These are phyloP conservation scores for Quercus robur DNA, from an alignment of 306 rosid species.

Conservation along the genomic window DNA sequence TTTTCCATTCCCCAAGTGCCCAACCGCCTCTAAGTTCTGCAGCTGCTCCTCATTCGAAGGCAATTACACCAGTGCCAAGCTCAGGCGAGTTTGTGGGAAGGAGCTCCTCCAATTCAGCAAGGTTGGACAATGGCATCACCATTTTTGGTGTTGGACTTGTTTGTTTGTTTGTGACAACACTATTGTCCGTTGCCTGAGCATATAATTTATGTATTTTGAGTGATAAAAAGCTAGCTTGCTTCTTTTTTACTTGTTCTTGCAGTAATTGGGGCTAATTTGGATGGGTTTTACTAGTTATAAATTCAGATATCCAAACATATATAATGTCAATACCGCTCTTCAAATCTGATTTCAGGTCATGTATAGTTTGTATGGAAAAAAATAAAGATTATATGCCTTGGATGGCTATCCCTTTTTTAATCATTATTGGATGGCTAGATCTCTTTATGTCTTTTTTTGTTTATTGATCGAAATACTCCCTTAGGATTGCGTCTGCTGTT, in stretches of 20 bases:
- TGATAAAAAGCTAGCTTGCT: background rate
- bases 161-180: slow-evolving; percentile 16
- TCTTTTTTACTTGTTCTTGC: background rate
- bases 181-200: slow-evolving; percentile 5
- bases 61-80: slow-evolving; percentile 37
- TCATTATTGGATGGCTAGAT: too few species aligned
- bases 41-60: slow-evolving; percentile 25
- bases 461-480: too few species aligned
- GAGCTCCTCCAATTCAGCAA: slow-evolving; percentile 37
- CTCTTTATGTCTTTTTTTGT: too few species aligned
- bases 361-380: too few species aligned
- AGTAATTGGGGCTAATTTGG: background rate
- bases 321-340: too few species aligned
- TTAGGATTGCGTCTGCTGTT: too few species aligned
- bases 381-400: too few species aligned
- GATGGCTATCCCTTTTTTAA: too few species aligned
- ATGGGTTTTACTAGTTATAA: background rate
- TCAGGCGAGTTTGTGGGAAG: slow-evolving; percentile 63
- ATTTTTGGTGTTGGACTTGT: slow-evolving; percentile 24
- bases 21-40: slow-evolving; percentile 26
- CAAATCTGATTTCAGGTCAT: too few species aligned
- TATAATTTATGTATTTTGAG: background rate
- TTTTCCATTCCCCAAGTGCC: slow-evolving; percentile 48
- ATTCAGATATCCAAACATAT: too few species aligned
- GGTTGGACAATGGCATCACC: slow-evolving; percentile 18